Base-by-base conservation (phyloP, 768 basidiomycete genomes). In the Amanita rubescens region DNA sequence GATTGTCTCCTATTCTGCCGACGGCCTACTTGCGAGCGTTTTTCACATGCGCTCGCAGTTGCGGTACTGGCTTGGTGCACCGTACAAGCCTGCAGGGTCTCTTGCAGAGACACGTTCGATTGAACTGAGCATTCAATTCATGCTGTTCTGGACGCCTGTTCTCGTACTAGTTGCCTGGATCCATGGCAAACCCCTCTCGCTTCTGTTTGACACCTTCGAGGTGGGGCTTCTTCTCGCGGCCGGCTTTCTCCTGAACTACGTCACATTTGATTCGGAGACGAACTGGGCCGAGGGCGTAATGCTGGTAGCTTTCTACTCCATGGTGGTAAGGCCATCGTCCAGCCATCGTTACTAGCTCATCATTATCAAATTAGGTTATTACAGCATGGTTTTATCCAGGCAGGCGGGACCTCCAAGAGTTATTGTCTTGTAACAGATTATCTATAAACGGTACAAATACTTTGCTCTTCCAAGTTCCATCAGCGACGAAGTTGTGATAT, bases 141-240 rank as follows among this genome's bases (percentile, higher is more conserved):
- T 75, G 15, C 70, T 89, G 12, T 86, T 87, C 66, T 88, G 87
- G 87, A 84, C 84, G 78, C 87, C 87, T 0, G 73, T 87, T 58
- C 63, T 88, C 37, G 77, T 84, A 3, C 62, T 90, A 19, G 67
- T 87, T 15, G 83, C 77, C 0, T 90, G 87, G 87, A 83, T 81
- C 77, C 70, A 70, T 3, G 60, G 65, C 44, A 81, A 74, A 60
- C 85, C 86, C 0, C 65, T 88, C 63, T 70, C 72, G 9, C 65
- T 89, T 25, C 70, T 89, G 27, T 90, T 90, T 58, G 87, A 85
- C 86, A 58, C 24, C 75, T 55, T n/a, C 17, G 33, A 54, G 7
- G 55, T 86, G 85, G 87, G 66, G 15, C 51, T 67, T 24, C 66
- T 87, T 22, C 62, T 90, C 3, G 84, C 79, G 0, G 73, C 85